Evolutionary conservation across 768 basidiomycete species (phyloP).

Genomic region (Scleroderma bovista): DNA sequence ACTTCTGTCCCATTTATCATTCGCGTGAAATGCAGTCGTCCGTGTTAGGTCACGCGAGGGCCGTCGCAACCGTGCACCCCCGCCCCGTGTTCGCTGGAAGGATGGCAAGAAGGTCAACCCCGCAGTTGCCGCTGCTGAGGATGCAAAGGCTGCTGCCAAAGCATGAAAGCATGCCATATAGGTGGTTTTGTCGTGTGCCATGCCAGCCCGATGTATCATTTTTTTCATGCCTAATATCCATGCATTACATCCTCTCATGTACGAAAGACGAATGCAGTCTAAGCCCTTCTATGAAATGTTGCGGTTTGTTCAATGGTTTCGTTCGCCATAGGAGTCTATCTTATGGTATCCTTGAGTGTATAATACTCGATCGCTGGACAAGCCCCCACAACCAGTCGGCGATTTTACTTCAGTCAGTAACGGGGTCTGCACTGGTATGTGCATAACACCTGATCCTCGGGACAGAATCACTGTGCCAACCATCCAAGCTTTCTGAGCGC

Average conservation of each 20-base stretch:
- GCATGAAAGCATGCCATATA: constrained; percentile 32
- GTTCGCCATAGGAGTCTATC: too few relatives aligned
- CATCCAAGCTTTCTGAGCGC: too few relatives aligned
- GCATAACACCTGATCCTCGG: too few relatives aligned
- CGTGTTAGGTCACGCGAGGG: constrained; percentile 96
- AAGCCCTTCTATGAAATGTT: too few relatives aligned
- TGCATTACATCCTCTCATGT: not conserved
- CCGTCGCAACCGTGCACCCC: constrained; percentile 95
- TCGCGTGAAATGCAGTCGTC: constrained; percentile 56
- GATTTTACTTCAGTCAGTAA: too few relatives aligned
- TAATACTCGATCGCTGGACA: too few relatives aligned
- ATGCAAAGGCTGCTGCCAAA: constrained; percentile 66
- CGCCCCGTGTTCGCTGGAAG: constrained; percentile 93
- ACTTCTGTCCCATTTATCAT: not conserved
- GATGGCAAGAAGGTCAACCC: constrained; percentile 95
- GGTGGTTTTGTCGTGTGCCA: not conserved
- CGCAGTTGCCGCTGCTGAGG: constrained; percentile 90
- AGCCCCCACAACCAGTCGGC: too few relatives aligned
- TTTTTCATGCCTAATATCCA: not conserved
- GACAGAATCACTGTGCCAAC: too few relatives aligned
- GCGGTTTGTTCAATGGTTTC: too few relatives aligned
- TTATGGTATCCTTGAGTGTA: too few relatives aligned
- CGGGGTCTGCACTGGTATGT: too few relatives aligned
- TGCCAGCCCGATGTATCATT: not conserved
- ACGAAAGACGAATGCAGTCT: too few relatives aligned